Evolutionary conservation across 306 rosid genomes (phyloP).

Genomic region (Ceratonia siliqua): DNA sequence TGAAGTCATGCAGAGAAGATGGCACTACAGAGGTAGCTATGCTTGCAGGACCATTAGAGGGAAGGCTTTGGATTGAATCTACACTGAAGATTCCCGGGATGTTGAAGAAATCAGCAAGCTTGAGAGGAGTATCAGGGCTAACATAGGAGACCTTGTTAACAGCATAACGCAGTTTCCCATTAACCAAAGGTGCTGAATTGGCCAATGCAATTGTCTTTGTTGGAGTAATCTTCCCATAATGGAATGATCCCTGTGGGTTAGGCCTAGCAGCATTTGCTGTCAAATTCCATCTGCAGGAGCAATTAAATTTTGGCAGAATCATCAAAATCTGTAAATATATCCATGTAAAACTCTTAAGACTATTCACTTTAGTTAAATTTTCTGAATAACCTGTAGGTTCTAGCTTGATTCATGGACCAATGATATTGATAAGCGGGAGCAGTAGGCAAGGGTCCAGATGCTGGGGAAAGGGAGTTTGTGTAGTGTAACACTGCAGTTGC

Average conservation of each 20-base stretch:
- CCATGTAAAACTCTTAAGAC: not conserved
- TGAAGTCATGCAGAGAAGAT: conserved; percentile 69
- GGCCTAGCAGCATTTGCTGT: conserved; percentile 99
- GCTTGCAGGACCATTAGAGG: conserved; percentile 60
- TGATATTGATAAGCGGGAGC: conserved; percentile 59
- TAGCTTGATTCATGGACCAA: conserved; percentile 92
- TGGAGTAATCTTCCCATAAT: conserved; percentile 78
- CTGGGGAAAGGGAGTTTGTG: conserved; percentile 72
- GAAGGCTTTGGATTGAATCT: conserved; percentile 60
- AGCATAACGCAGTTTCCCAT: conserved; percentile 78
- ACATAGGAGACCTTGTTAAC: conserved; percentile 74
- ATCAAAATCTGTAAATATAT: not conserved
- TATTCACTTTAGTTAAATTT: not conserved
- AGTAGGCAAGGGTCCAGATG: conserved; percentile 79
- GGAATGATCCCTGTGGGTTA: conserved; percentile 96
- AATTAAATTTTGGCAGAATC: conserved; percentile 1
- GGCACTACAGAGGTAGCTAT: conserved; percentile 66
- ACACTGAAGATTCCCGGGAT: conserved; percentile 78
- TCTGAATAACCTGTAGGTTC: conserved; percentile 69
- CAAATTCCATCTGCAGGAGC: conserved; percentile 77
- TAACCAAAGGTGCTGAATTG: conserved; percentile 70
- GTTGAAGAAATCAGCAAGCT: conserved; percentile 95
- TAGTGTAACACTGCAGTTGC: conserved; percentile 76
- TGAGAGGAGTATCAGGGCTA: conserved; percentile 84
- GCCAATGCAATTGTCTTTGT: conserved; percentile 74